Base-by-base conservation (phyloP, 78 protist species). In the Monosiga brevicollis region DNA sequence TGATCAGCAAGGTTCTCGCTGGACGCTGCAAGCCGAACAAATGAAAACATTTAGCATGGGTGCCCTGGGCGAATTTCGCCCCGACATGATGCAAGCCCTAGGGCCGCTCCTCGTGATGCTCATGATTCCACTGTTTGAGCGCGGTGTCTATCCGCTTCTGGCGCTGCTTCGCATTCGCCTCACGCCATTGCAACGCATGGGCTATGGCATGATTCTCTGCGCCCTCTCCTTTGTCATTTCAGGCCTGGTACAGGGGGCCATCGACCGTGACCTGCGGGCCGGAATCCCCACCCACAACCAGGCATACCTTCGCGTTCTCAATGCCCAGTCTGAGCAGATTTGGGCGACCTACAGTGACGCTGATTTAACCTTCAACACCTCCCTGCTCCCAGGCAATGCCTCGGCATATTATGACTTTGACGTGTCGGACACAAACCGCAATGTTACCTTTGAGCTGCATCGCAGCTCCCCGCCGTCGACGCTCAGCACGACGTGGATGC, bases 51-150 rank as follows among this genome's bases (percentile, higher is more conserved):
- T 49, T 49, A 36, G 11, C 71, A 87, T 37, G 34, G 80, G 38
- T 15, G 40, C 81, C 6, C 71, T 49, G 34, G 73, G 74, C 22
- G 34, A 32, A 0, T 3, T 92, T 20, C 62, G 81, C 54, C 84
- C 92, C 32, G 95, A 90, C n/a, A 91, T 88, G 80, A 80, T 92
- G 41, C 90, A 80, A 72, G 83, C 88, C 32, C 24, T 88, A 0
- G 90, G 90, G 36, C 87, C 95, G 42, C 0, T 92, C 2, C 29
- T 92, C 34, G 24, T 92, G 34, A 43, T 92, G 80, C 0, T 86
- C 20, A 22, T 92, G 35, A 83, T 92, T 1, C 93, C 93, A 42
- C 41, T 89, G 0, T 83, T 88, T 11, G 90, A 92, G 24, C 42
- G 55, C 37, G 10, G 39, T 22, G 39, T 92, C 34, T 92, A 92